Percentiles rank a stretch among this genome's conserved stretches.
Evolutionary conservation across 139 green algal species (phyloP).

Genomic region (Chlorella ohadii): DNA sequence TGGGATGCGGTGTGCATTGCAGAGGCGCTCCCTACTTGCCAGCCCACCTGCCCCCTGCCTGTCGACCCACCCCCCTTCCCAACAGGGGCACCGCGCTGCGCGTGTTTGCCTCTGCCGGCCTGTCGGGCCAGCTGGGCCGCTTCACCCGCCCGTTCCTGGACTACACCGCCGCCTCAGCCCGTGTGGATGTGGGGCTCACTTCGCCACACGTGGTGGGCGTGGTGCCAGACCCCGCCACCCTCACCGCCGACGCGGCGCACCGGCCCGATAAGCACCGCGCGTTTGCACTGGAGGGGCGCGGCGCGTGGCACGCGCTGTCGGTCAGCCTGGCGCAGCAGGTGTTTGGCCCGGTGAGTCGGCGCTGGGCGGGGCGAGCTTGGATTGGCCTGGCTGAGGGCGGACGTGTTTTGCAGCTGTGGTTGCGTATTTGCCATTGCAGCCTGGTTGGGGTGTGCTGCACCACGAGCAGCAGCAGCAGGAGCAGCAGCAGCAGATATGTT

Average conservation of each 20-base stretch:
- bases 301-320: conserved; percentile 76
- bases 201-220: conserved; percentile 48
- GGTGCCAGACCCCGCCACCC: conserved; percentile 19
- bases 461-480: too few relatives aligned
- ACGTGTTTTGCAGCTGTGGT: too few relatives aligned
- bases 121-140: conserved; percentile 56
- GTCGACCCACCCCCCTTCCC: neutral
- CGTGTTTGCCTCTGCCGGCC: conserved; percentile 54
- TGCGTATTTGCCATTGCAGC: too few relatives aligned
- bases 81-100: conserved; percentile 57
- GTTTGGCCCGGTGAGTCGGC: conserved; percentile 57
- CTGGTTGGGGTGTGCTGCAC: too few relatives aligned
- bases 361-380: too few relatives aligned
- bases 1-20: neutral
- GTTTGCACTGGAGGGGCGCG: conserved; percentile 71
- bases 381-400: too few relatives aligned
- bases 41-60: neutral
- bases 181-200: conserved; percentile 64
- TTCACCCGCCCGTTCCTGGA: conserved; percentile 60
- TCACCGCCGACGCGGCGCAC: conserved; percentile 18
- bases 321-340: conserved; percentile 78
- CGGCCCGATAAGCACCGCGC: conserved; percentile 53
- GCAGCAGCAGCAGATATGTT: too few relatives aligned
- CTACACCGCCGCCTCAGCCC: conserved; percentile 50
- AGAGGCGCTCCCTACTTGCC: neutral